Evolutionary conservation across 2,329 filamentous ascomycete genomes (phyloP), one percentile per base, ranked within the genome.

Genomic region (Fusarium torulosum): DNA sequence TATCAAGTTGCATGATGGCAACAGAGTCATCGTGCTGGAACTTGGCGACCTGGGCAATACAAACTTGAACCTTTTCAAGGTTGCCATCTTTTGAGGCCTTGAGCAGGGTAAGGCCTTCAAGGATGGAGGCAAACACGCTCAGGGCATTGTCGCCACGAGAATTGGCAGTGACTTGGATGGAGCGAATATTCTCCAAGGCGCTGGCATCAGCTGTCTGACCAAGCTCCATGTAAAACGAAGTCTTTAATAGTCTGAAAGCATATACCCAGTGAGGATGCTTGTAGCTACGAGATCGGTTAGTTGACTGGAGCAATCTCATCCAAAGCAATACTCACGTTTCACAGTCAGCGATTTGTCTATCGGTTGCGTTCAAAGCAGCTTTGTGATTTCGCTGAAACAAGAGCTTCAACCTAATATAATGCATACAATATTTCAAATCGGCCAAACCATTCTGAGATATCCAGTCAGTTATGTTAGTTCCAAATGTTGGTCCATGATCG

Each of bases 341-440:
- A 29, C 89, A 88, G 72, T 93, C 89, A 0, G 84, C 80, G 44
- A 94, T 91, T 43, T 90, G 84, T 25, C 85, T 84, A 73, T 94
- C 91, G 17, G 93, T 80, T 1, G 89, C 85, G 66, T 91, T 94
- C 72, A 94, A 82, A 1, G 91, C 90, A 2, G 91, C 91, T 72
- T 91, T 92, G 52, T 86, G 87, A 66, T 88, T 93, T 41, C 88
- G 86, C 71, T 90, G 89, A 69, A 90, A 92, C 58, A 92, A 81
- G 2, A 91, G 85, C 69, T 91, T 90, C 47, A 90, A 84, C 59
- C 91, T 86, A 17, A 93, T 80, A 74, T 93, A 92, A 67, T 92
- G 87, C 85, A 93, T 92, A 64, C 88, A 88, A 77, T 93, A 93
- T 75, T 92, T 93, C 38, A 94, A 78, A 69, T 94, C 91, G 25